phyloP scores from a whole-genome alignment of 164 flowering plant species.

The Umbilicus rupestris region DNA sequence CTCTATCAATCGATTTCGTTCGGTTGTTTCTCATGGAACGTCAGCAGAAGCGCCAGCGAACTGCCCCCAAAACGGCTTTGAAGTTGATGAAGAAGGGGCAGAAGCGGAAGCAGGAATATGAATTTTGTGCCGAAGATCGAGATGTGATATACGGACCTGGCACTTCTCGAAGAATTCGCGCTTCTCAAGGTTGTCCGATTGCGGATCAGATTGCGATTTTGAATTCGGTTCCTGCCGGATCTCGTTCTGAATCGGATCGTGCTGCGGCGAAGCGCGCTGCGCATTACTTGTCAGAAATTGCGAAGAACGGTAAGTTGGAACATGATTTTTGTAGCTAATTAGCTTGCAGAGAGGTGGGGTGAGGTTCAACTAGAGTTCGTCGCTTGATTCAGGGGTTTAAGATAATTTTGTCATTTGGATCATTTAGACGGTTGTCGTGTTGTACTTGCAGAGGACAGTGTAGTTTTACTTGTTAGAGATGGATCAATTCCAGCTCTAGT shows the following conservation, averaged over 20 bases:
- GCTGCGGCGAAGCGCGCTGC: conserved; percentile 33
- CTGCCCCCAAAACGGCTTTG: not conserved
- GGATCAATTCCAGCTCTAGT: conserved; percentile 1
- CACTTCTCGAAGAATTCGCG: not conserved
- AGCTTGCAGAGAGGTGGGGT: no score
- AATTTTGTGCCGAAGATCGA: conserved; percentile 12
- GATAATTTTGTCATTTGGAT: not conserved
- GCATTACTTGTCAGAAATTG: conserved; percentile 31
- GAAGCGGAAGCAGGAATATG: conserved; percentile 40
- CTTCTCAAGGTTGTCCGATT: conserved; percentile 17
- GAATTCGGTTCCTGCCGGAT: conserved; percentile 18
- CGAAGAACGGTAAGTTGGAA: conserved; percentile 16
- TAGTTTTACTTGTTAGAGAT: not conserved
- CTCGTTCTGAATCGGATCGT: conserved; percentile 28
- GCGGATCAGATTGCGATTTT: conserved; percentile 27
- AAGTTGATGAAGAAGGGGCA: conserved; percentile 19
- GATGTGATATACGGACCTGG: conserved; percentile 13
- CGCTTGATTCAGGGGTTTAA: conserved; percentile 7
- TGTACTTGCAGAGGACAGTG: conserved; percentile 4
- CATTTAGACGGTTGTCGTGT: not conserved
- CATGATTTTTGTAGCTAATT: no score
- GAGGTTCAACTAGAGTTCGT: conserved; percentile 1
- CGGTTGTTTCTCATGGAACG: conserved; percentile 16
- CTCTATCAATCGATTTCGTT: no score
- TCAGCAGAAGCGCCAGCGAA: conserved; percentile 13